Evolutionary conservation across 805 yeast species (phyloP), one percentile per base, ranked within the genome.

Genomic region (Ogataea paradorogensis): DNA sequence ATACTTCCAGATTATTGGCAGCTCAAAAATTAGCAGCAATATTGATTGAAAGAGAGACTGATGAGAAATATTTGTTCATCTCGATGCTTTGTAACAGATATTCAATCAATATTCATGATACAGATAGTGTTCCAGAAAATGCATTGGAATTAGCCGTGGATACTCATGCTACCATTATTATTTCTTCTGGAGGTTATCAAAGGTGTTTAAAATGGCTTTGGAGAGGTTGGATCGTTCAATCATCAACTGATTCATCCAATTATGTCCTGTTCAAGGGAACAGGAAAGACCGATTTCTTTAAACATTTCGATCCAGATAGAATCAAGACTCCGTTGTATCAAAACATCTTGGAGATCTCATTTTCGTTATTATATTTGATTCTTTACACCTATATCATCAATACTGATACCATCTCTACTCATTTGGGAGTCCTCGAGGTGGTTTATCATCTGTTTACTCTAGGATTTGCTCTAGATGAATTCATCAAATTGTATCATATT

Each of bases 161-260:
- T 56, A 76, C 80, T 76, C 95, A 88, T 51, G 76, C 84, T 9
- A 80, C 90, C 7, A 71, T 73, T 15, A 81, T 87, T 13, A 85
- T 89, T 51, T 81, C 88, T 2, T 78, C 95, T 0, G 67, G 82
- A 7, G 96, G 95, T 0, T 88, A 78, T 59, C 95, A 88, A 61
- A 67, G 95, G 38, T 86, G 95, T 64, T 73, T 87, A 53, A 79
- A 82, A 50, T 88, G 95, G 95, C 62, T 88, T 34, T 88, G 96
- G 96, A 69, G 90, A 41, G 96, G 96, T 21, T 86, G 95, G 95
- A 84, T 88, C 46, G 72, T 84, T 35, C 95, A 87, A 62, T 75
- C 83, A 15, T 76, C 80, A 9, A 61, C 59, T 10, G 87, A 86
- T 55, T 86, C 93, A 5, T 71, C 75, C 16, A 78, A 80, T 11